Evolutionary conservation across 495 filamentous ascomycete genomes (phyloP).

Genomic region (Cryomyces minteri): DNA sequence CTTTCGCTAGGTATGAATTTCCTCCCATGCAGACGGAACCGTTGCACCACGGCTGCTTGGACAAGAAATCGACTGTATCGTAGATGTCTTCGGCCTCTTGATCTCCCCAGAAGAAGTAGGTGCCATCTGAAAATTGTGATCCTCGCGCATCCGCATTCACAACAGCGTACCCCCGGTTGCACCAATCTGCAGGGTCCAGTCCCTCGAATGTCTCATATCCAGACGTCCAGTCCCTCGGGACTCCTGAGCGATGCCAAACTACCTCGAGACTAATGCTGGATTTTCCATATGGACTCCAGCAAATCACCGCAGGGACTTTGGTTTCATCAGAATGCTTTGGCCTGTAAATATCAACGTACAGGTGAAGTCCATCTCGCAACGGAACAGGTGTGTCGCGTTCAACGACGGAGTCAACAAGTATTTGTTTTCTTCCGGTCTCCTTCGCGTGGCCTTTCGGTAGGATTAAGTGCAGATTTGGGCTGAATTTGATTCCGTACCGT

Average conservation of each 20-base stretch:
- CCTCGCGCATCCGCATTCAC: constrained; percentile 28
- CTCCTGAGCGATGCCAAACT: constrained; percentile 8
- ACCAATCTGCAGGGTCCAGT: constrained; percentile 25
- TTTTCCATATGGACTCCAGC: not conserved
- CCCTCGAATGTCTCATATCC: constrained; percentile 28
- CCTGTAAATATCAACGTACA: not conserved
- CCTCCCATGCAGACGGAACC: constrained; percentile 27
- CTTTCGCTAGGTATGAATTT: constrained; percentile 22
- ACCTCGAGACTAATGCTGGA: not conserved
- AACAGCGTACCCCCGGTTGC: constrained; percentile 24
- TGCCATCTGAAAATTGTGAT: constrained; percentile 20
- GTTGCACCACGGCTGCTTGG: constrained; percentile 25
- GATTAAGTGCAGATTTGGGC: not conserved
- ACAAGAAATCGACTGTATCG: constrained; percentile 26
- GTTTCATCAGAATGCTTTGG: not conserved
- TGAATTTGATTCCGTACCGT: not conserved
- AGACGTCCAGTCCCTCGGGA: constrained; percentile 9
- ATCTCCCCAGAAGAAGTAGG: constrained; percentile 22
- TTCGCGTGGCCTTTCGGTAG: not conserved
- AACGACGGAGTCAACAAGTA: not conserved
- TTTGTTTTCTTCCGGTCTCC: not conserved
- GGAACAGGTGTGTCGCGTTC: not conserved
- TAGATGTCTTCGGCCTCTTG: constrained; percentile 27
- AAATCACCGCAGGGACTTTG: not conserved
- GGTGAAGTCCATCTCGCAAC: not conserved